phyloP scores from a whole-genome alignment of 164 flowering plant species.

The Platanus orientalis region DNA sequence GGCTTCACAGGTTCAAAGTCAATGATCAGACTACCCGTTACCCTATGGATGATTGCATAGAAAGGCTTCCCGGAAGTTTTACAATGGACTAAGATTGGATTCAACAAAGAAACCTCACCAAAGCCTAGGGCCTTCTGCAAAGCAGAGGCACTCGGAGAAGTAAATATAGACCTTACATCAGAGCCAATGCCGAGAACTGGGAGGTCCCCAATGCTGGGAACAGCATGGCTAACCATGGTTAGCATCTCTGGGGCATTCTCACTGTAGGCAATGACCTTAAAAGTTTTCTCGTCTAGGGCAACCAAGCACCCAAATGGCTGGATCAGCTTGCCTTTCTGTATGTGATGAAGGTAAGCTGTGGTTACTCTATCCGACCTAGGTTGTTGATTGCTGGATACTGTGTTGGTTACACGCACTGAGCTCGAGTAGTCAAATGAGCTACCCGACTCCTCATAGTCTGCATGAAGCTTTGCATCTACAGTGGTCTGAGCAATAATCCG shows the following conservation, averaged over 20 bases:
- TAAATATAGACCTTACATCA: conserved; percentile 64
- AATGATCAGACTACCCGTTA: conserved; percentile 65
- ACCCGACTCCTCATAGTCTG: conserved; percentile 84
- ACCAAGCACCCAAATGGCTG: conserved; percentile 85
- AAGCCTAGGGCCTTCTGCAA: conserved; percentile 71
- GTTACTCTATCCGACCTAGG: conserved; percentile 67
- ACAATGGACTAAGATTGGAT: conserved; percentile 82
- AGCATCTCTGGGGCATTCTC: conserved; percentile 90
- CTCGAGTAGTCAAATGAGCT: conserved; percentile 80
- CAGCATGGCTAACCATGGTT: conserved; percentile 80
- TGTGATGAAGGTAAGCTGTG: conserved; percentile 77
- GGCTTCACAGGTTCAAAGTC: conserved; percentile 91
- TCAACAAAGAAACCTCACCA: conserved; percentile 70
- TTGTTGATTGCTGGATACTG: conserved; percentile 28
- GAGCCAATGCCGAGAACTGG: conserved; percentile 76
- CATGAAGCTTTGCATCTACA: conserved; percentile 86
- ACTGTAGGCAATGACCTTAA: conserved; percentile 74
- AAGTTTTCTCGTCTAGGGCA: conserved; percentile 77
- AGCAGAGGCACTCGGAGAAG: conserved; percentile 73
- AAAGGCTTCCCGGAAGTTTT: conserved; percentile 86
- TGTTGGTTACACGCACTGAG: conserved; percentile 44
- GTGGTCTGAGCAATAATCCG: conserved; percentile 83
- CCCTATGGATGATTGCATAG: conserved; percentile 77
- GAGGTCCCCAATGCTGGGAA: conserved; percentile 79
- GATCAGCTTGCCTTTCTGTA: conserved; percentile 72